Percentiles rank a stretch among this genome's conserved stretches.
These are phyloP conservation scores for Hymenoscyphus fructigenus DNA, from an alignment of 2,329 filamentous ascomycete genomes.

Conservation along the genomic window DNA sequence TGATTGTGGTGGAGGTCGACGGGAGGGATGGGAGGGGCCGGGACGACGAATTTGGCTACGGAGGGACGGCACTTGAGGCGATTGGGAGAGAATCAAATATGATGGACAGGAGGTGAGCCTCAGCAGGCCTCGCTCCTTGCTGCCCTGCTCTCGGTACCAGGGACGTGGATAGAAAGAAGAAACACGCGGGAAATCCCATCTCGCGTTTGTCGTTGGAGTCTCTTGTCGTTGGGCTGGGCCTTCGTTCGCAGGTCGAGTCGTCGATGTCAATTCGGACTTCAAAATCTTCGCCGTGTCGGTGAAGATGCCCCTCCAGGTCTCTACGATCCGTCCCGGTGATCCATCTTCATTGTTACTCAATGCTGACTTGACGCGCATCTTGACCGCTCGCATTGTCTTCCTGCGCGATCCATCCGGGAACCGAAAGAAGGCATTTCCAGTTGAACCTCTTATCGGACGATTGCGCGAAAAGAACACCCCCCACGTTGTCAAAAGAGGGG, in stretches of 20 bases:
- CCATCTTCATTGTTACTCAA: not conserved
- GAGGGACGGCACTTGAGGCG: constrained; percentile 4
- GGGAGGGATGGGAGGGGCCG: constrained; percentile 3
- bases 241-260: not conserved
- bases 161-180: not conserved
- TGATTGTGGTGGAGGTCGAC: constrained; percentile 5
- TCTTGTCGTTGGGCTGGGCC: not conserved
- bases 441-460: constrained; percentile 1
- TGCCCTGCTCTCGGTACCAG: constrained; percentile 4
- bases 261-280: not conserved
- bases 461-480: not conserved
- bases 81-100: not conserved
- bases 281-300: not conserved
- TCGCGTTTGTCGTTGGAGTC: not conserved
- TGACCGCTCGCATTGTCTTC: not conserved
- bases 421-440: constrained; percentile 1
- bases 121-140: not conserved
- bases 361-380: constrained; percentile 1
- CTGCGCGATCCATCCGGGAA: not conserved
- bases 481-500: constrained; percentile 1
- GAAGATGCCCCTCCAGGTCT: not conserved
- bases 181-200: constrained; percentile 1
- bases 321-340: not conserved
- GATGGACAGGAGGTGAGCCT: constrained; percentile 1
- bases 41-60: constrained; percentile 1